Base-by-base conservation (phyloP, 1,284 basidiomycete species). In the Mycena citricolor region DNA sequence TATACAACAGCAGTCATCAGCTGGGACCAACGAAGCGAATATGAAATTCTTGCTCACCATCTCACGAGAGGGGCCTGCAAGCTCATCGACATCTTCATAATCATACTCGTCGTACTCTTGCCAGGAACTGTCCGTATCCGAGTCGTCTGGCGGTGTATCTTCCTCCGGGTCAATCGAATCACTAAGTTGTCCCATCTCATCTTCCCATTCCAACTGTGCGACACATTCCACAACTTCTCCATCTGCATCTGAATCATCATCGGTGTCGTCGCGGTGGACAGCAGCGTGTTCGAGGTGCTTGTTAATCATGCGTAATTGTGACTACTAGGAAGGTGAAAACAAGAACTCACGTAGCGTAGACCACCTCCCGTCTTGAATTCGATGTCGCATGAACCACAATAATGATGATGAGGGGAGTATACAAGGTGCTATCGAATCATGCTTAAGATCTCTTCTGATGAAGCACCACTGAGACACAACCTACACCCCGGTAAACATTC, bases 351-450 rank as follows among this genome's bases (percentile, higher is more conserved):
- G n/a, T 32, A 47, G 5, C 52, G 48, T 36, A 57, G 36, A 5
- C 51, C 56, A 4, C 35, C 43, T 8, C 47, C 30, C 7, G 57
- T 33, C 17, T 48, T 29, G 40, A 57, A 55, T 14, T 47, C 50
- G 7, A 52, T 55, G n/a, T 55, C 51, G 34, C 55, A 57, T 6
- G 44, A 42, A 4, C 31, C 36, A 36, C 57, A 59, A 16, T 57
- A 56, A 32, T 54, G 37, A 31, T 56, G 54, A 19, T 47, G 29
- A 10, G 37, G 35, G 12, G 51, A 51, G 24, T 50, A 39, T n/a
- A 51, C 32, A 19, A 36, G 55, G 16, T 59, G 57, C 55, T 58
- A 31, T 11, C 6, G 11, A 30, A 34, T 7, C 22, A 13, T 17
- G 8, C 23, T 17, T 16, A 19, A 19, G 2, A 14, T 10, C 14